These are phyloP conservation scores for Haplosporangium gracile DNA, from an alignment of 192 early-diverging fungal genomes.

Conservation along the genomic window DNA sequence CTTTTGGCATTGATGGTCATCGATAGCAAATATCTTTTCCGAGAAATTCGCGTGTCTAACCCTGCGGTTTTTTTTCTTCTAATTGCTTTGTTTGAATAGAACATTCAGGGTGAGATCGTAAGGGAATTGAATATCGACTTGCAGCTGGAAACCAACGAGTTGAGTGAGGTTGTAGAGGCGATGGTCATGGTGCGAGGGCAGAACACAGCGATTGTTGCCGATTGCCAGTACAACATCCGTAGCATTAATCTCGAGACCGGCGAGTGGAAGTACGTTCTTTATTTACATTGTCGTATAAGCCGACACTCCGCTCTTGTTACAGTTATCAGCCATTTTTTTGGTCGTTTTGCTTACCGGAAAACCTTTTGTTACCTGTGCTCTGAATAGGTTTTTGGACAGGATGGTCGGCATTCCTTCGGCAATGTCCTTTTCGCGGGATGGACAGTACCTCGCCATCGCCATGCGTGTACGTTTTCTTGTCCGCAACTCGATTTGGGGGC, in stretches of 20 bases:
- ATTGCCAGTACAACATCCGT: not conserved
- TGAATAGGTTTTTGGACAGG: slow-evolving; percentile 18
- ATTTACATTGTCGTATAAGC: not conserved
- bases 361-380: not conserved
- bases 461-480: not conserved
- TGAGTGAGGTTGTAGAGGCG: not conserved
- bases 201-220: slow-evolving; percentile 22
- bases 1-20: not conserved
- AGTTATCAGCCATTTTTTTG: too few species aligned
- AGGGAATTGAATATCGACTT: slow-evolving; percentile 16
- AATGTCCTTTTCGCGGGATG: slow-evolving; percentile 28
- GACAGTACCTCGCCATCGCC: slow-evolving; percentile 22
- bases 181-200: slow-evolving; percentile 35
- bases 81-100: slow-evolving; percentile 2
- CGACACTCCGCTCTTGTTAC: too few species aligned
- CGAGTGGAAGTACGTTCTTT: slow-evolving; percentile 22
- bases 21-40: not conserved
- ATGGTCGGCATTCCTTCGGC: slow-evolving; percentile 10
- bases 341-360: too few species aligned
- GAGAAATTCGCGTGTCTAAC: not conserved
- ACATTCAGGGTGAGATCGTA: slow-evolving; percentile 29
- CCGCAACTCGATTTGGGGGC: too few species aligned
- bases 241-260: slow-evolving; percentile 21
- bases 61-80: not conserved
- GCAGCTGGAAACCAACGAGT: not conserved